Conservation (phyloP, 2,329 filamentous ascomycete species). For the Nigrograna mackinnonii region DNA sequence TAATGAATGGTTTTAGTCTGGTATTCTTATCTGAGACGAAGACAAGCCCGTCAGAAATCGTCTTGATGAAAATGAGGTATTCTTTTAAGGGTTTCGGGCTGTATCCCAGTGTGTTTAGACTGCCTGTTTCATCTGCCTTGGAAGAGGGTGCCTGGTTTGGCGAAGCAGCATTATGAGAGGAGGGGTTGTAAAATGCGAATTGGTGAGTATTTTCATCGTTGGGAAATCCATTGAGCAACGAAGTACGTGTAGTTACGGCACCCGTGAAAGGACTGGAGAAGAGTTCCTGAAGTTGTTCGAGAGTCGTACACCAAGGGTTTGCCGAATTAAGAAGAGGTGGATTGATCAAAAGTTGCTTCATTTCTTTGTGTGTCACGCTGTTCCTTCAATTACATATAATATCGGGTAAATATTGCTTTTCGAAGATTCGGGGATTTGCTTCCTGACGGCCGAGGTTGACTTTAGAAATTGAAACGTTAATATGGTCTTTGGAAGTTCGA, state of each 20-base stretch:
- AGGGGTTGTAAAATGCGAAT: constrained; percentile 65
- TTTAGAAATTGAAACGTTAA: too few species aligned
- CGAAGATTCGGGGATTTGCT: too few species aligned
- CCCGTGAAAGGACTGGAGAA: constrained; percentile 67
- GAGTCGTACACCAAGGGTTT: constrained; percentile 73
- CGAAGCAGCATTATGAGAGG: constrained; percentile 29
- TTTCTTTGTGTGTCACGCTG: too few species aligned
- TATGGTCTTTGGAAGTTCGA: too few species aligned
- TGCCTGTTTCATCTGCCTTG: constrained; percentile 28
- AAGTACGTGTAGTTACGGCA: constrained; percentile 75
- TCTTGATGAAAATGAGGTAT: constrained; percentile 62
- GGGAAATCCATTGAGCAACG: constrained; percentile 65
- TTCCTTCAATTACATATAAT: too few species aligned
- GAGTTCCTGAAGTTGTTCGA: constrained; percentile 63
- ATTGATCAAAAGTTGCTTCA: constrained; percentile 53
- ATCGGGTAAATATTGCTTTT: too few species aligned
- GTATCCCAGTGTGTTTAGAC: constrained; percentile 75
- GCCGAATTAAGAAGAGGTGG: constrained; percentile 76
- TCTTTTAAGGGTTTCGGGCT: constrained; percentile 63
- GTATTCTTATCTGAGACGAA: background rate
- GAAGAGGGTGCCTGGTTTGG: constrained; percentile 20
- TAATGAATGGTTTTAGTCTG: constrained; percentile 59
- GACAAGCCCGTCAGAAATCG: constrained; percentile 44
- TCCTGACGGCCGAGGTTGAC: too few species aligned
- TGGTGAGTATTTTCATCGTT: constrained; percentile 66